phyloP scores from a whole-genome alignment of 306 rosid species.

The Alnus rubra region DNA sequence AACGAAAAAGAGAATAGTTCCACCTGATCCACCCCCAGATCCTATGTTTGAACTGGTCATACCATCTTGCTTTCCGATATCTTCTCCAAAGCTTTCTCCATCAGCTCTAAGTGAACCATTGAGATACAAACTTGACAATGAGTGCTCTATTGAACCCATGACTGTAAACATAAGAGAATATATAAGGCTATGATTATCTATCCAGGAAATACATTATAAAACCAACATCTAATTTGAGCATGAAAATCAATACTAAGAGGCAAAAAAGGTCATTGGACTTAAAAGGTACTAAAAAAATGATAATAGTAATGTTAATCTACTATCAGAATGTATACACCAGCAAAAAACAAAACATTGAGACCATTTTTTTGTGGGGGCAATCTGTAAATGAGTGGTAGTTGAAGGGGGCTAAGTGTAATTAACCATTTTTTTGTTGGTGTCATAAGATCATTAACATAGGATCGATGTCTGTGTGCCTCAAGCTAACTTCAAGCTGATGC shows the following conservation, averaged over 20 bases:
- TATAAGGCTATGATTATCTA: neutral
- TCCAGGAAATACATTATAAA: neutral
- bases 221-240: neutral
- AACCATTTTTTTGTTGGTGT: neutral
- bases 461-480: neutral
- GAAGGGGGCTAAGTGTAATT: no score
- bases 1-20: constrained; percentile 86
- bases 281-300: neutral
- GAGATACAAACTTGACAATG: constrained; percentile 69
- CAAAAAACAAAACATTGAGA: neutral
- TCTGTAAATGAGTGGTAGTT: no score
- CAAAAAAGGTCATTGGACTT: neutral
- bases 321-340: neutral
- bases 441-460: neutral
- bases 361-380: no score
- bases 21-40: constrained; percentile 99
- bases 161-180: constrained; percentile 44
- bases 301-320: neutral
- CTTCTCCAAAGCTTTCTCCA: constrained; percentile 85
- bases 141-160: constrained; percentile 91
- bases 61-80: constrained; percentile 40
- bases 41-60: constrained; percentile 54
- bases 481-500: neutral
- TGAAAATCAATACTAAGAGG: neutral
- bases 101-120: constrained; percentile 79